These are phyloP conservation scores for Hygrophorus russula DNA, from an alignment of 768 basidiomycete species.

Conservation along the genomic window DNA sequence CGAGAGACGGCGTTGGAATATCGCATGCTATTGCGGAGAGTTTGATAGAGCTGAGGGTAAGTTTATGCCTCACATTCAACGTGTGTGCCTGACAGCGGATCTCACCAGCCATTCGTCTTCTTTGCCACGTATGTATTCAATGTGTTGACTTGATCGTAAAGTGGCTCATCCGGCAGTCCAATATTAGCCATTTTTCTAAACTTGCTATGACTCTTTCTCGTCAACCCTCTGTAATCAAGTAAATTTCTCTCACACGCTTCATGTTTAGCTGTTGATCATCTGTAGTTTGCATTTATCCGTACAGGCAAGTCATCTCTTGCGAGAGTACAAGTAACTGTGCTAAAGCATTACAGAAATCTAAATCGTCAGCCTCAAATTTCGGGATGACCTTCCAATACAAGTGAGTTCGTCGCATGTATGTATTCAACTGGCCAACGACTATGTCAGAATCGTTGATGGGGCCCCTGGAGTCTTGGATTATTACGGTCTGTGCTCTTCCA, in stretches of 20 bases:
- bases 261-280: neutral
- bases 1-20: slow-evolving; percentile 72
- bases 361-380: slow-evolving; percentile 41
- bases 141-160: neutral
- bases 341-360: slow-evolving; percentile 33
- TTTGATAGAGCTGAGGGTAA: slow-evolving; percentile 61
- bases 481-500: slow-evolving; percentile 44
- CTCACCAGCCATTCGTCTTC: slow-evolving; percentile 64
- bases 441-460: slow-evolving; percentile 62
- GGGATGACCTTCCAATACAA: slow-evolving; percentile 75
- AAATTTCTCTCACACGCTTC: slow-evolving; percentile 12
- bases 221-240: slow-evolving; percentile 78
- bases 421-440: neutral
- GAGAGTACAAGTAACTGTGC: neutral
- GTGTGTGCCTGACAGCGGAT: neutral
- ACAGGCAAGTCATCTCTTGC: slow-evolving; percentile 37
- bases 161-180: neutral
- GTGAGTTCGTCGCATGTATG: slow-evolving; percentile 20
- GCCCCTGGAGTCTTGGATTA: slow-evolving; percentile 49
- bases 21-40: slow-evolving; percentile 77
- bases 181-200: slow-evolving; percentile 68
- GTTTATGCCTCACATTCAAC: slow-evolving; percentile 8
- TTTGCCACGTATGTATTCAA: slow-evolving; percentile 68
- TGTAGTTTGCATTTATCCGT: slow-evolving; percentile 73
- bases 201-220: slow-evolving; percentile 64